A percentile compares a stretch with the other conserved stretches of the same genome.
Evolutionary conservation across 352 stramenopile species (phyloP).

Genomic region (Globisporangium parvum): DNA sequence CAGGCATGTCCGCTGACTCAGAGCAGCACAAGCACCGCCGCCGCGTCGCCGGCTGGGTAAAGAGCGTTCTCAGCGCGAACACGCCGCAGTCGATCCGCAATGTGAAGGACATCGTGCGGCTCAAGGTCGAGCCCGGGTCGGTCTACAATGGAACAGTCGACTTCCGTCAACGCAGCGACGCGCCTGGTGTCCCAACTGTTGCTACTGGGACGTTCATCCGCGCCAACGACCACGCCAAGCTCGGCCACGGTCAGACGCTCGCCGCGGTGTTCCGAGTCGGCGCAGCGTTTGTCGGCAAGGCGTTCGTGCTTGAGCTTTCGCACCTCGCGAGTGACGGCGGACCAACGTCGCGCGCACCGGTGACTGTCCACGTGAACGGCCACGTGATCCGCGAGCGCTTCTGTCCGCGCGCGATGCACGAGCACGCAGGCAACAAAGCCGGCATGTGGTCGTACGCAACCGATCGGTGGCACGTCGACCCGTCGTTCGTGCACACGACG

Average conservation of each 20-base stretch:
- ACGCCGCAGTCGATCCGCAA: not conserved
- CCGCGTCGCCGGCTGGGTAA: not conserved
- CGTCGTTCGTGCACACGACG: not conserved
- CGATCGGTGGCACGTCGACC: not conserved
- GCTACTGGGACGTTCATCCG: not conserved
- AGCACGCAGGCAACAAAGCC: not conserved
- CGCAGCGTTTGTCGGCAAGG: not conserved
- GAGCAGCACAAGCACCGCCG: not conserved
- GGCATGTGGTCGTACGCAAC: not conserved
- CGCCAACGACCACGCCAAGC: not conserved
- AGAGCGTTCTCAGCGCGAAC: not conserved
- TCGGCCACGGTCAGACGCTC: not conserved
- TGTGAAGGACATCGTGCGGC: not conserved
- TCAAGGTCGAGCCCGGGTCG: constrained; percentile 1
- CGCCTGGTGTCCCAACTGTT: too few relatives aligned
- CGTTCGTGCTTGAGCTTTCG: not conserved
- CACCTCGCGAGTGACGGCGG: constrained; percentile 2
- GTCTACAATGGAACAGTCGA: not conserved
- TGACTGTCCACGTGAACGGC: not conserved
- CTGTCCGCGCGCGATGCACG: not conserved
- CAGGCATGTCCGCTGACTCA: too few relatives aligned
- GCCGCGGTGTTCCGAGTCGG: not conserved
- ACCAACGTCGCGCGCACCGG: not conserved
- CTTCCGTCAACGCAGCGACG: not conserved
- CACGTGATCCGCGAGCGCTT: not conserved